A percentile compares a stretch with the other conserved stretches of the same genome.
Conservation (phyloP, 129 eudicot species). For the Ambrosia trifida region DNA sequence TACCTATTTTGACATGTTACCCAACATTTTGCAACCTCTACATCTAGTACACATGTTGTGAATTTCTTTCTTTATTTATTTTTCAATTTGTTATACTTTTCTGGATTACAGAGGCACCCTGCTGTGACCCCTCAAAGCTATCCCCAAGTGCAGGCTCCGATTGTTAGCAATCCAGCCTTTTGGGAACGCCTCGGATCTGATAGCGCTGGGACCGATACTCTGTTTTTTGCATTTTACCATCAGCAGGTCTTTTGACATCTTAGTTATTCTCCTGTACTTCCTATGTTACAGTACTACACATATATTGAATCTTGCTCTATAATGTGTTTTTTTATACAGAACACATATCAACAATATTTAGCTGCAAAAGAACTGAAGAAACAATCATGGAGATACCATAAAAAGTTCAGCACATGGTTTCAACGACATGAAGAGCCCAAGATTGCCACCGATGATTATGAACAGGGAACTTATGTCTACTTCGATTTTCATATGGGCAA, state of each 20-base stretch:
- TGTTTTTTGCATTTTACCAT: conserved; percentile 88
- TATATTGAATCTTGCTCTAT: conserved; percentile 29
- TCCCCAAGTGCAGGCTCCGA: conserved; percentile 97
- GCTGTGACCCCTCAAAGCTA: conserved; percentile 87
- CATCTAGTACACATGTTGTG: neutral
- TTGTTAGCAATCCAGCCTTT: conserved; percentile 88
- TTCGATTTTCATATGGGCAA: conserved; percentile 79
- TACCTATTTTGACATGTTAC: neutral
- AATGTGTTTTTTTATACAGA: conserved; percentile 46
- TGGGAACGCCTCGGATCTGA: conserved; percentile 95
- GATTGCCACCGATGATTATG: conserved; percentile 95
- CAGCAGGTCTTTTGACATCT: conserved; percentile 61
- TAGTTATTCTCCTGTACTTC: neutral
- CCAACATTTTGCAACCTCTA: neutral
- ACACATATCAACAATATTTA: conserved; percentile 86
- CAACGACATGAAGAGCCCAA: conserved; percentile 97
- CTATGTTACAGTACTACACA: neutral
- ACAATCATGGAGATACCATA: conserved; percentile 98
- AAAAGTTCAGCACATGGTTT: conserved; percentile 92
- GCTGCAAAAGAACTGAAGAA: conserved; percentile 97
- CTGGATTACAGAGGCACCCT: conserved; percentile 74
- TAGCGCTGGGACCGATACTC: conserved; percentile 73
- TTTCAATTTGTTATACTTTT: conserved; percentile 2
- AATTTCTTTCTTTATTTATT: neutral
- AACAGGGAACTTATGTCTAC: conserved; percentile 92